Evolutionary conservation across 164 flowering plant genomes (phyloP).

Genomic region (Macadamia tetraphylla): DNA sequence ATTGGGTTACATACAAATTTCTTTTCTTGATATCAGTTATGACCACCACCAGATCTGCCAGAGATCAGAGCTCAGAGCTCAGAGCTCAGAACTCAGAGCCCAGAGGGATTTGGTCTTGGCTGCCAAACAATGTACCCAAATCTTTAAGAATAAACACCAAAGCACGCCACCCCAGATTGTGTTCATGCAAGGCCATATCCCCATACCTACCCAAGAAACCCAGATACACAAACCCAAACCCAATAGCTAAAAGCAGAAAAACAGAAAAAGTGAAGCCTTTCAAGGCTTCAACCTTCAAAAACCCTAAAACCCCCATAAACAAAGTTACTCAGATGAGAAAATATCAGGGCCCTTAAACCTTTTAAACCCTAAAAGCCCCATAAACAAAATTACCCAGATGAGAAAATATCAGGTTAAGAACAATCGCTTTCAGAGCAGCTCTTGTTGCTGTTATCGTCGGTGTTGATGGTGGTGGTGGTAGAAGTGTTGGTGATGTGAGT

Average conservation of each 20-base stretch:
- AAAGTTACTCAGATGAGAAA: too few species aligned
- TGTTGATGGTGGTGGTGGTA: not conserved
- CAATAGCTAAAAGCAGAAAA: too few species aligned
- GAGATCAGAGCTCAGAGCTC: not conserved
- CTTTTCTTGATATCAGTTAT: not conserved
- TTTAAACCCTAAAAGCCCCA: not conserved
- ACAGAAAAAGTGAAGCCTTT: too few species aligned
- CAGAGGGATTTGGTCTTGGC: not conserved
- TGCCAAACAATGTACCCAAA: not conserved
- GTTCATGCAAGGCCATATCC: slow-evolving; percentile 10
- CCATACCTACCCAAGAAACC: not conserved
- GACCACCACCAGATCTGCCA: not conserved
- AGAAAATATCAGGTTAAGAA: not conserved
- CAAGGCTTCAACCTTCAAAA: too few species aligned
- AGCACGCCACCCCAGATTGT: slow-evolving; percentile 18
- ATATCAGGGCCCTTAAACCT: not conserved
- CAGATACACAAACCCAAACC: too few species aligned
- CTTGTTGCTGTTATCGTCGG: not conserved
- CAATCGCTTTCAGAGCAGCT: not conserved
- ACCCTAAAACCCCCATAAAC: not conserved
- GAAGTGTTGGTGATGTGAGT: not conserved
- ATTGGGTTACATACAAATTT: too few species aligned
- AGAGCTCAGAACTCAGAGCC: too few species aligned
- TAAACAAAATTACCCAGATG: not conserved
- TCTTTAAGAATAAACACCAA: not conserved